Percentiles rank a stretch among this genome's conserved stretches.
These are phyloP conservation scores for Curvularia spicifera DNA, from an alignment of 2,329 filamentous ascomycete species.

Conservation along the genomic window DNA sequence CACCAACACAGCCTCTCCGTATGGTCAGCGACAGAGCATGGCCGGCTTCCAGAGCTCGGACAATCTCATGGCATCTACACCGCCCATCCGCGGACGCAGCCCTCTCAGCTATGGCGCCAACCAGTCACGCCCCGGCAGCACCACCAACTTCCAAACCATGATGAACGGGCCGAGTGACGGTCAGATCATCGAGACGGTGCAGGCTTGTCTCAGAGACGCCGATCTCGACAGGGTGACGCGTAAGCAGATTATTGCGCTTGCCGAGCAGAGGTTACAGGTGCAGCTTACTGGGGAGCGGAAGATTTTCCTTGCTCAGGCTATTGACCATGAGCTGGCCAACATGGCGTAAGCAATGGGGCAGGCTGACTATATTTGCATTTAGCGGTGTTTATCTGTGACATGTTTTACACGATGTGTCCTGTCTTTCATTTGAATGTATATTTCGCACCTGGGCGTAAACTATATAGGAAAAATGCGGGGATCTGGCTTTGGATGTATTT, in stretches of 20 bases:
- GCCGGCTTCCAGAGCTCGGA: conserved; percentile 54
- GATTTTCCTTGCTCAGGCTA: conserved; percentile 88
- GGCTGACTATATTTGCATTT: conserved; percentile 26
- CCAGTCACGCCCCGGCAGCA: conserved; percentile 60
- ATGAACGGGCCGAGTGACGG: conserved; percentile 74
- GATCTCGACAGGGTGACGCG: conserved; percentile 98
- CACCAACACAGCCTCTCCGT: conserved; percentile 40
- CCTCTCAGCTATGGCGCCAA: conserved; percentile 56
- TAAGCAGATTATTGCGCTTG: conserved; percentile 85
- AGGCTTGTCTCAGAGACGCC: conserved; percentile 80
- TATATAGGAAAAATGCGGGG: conserved; percentile 15
- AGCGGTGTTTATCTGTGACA: conserved; percentile 23
- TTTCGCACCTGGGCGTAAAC: conserved; percentile 12
- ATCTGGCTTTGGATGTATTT: conserved; percentile 12
- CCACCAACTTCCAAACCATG: conserved; percentile 64
- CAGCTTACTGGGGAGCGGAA: conserved; percentile 85
- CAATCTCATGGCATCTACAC: conserved; percentile 49
- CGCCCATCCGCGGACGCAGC: conserved; percentile 53
- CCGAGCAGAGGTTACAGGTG: conserved; percentile 91
- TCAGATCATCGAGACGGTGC: conserved; percentile 83
- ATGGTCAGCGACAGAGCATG: conserved; percentile 48
- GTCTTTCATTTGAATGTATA: conserved; percentile 11
- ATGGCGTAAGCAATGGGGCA: conserved; percentile 66
- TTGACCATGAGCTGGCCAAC: conserved; percentile 90
- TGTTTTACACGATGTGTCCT: conserved; percentile 22